phyloP scores from a whole-genome alignment of 306 rosid species.

The Datisca glomerata region DNA sequence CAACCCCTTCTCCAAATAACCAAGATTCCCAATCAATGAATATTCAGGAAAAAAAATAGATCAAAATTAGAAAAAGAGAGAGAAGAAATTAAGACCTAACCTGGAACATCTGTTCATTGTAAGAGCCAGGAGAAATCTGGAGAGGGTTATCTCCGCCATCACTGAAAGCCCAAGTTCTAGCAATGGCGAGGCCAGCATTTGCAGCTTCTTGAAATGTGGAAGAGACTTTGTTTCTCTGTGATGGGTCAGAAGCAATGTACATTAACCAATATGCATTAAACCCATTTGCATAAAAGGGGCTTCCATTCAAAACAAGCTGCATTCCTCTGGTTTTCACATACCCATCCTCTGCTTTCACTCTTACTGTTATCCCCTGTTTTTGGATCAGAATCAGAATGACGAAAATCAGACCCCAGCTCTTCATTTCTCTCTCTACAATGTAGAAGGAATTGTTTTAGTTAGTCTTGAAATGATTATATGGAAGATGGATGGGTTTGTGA shows the following conservation, averaged over 20 bases:
- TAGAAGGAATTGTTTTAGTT: too few species aligned
- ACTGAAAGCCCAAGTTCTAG: conserved; percentile 91
- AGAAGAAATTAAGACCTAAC: conserved; percentile 22
- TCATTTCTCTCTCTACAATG: not conserved
- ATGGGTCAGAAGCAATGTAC: conserved; percentile 69
- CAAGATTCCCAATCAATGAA: not conserved
- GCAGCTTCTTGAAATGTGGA: conserved; percentile 58
- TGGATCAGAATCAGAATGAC: conserved; percentile 18
- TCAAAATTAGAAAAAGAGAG: not conserved
- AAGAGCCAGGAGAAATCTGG: conserved; percentile 78
- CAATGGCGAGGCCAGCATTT: conserved; percentile 47
- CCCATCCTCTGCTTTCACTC: conserved; percentile 39
- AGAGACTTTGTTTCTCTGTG: conserved; percentile 59
- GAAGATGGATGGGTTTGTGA: too few species aligned
- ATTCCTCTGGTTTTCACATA: conserved; percentile 65
- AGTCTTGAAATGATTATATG: too few species aligned
- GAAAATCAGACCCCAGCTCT: conserved; percentile 19
- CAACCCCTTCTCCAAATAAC: conserved; percentile 40
- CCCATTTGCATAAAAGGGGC: conserved; percentile 71
- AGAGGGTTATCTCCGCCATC: conserved; percentile 68
- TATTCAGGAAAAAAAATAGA: not conserved
- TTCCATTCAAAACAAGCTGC: conserved; percentile 52
- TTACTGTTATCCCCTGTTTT: conserved; percentile 5
- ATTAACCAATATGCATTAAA: conserved; percentile 94
- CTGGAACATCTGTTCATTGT: conserved; percentile 70